phyloP scores from a whole-genome alignment of 2,329 filamentous ascomycete genomes.

The Nannizziopsis barbatae region DNA sequence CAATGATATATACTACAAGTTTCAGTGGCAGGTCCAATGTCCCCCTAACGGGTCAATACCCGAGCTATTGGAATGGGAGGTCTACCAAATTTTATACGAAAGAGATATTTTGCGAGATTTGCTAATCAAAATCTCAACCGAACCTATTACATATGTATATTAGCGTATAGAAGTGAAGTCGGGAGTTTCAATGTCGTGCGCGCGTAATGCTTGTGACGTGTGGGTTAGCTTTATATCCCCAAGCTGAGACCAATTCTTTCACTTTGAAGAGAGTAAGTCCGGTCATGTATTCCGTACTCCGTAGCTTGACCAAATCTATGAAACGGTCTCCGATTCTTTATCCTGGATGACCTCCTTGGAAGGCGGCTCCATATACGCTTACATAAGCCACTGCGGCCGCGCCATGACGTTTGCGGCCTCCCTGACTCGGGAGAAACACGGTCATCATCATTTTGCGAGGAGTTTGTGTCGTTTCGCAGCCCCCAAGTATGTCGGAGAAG shows the following conservation, averaged over 20 bases:
- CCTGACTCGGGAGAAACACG: background rate
- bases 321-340: background rate
- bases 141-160: background rate
- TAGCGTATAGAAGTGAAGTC: background rate
- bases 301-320: background rate
- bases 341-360: background rate
- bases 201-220: no score
- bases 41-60: no score
- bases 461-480: background rate
- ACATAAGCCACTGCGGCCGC: background rate
- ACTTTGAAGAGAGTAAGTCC: no score
- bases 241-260: no score
- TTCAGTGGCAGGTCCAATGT: no score
- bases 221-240: no score
- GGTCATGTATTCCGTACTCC: no score
- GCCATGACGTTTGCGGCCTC: background rate
- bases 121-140: no score
- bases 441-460: background rate
- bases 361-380: background rate
- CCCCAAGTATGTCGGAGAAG: conserved; percentile 29
- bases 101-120: background rate
- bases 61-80: no score
- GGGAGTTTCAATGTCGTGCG: no score
- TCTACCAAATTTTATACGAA: background rate
- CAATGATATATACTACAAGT: background rate